Evolutionary conservation across 306 rosid species (phyloP).

Genomic region (Rosa chinensis): DNA sequence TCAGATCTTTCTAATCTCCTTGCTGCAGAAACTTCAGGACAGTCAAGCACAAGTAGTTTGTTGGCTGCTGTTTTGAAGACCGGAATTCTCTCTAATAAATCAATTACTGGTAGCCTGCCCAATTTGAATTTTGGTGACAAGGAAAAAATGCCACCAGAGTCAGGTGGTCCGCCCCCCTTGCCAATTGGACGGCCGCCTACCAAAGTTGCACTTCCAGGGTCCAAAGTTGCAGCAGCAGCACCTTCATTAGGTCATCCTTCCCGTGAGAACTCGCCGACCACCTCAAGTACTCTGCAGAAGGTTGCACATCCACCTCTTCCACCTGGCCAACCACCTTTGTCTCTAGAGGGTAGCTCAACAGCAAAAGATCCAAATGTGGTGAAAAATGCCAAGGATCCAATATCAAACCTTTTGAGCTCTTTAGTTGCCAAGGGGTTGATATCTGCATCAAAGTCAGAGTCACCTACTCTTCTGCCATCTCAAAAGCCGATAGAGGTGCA

Average conservation of each 20-base stretch:
- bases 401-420: constrained; percentile 78
- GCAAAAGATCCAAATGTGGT: constrained; percentile 42
- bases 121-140: constrained; percentile 34
- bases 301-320: constrained; percentile 43
- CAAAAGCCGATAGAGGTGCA: constrained; percentile 37
- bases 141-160: constrained; percentile 43
- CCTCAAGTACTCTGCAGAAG: constrained; percentile 38
- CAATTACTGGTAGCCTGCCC: constrained; percentile 42
- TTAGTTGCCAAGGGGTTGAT: constrained; percentile 89
- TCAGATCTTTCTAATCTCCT: constrained; percentile 30
- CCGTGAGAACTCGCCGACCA: constrained; percentile 40
- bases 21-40: constrained; percentile 45
- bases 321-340: constrained; percentile 41
- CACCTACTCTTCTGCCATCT: constrained; percentile 31
- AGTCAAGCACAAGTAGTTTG: constrained; percentile 59
- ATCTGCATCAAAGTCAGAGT: constrained; percentile 59
- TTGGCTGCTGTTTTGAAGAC: constrained; percentile 74
- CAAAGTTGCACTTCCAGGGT: constrained; percentile 37
- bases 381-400: constrained; percentile 49
- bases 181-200: constrained; percentile 41
- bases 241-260: constrained; percentile 50
- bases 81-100: constrained; percentile 57
- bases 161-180: constrained; percentile 40
- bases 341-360: constrained; percentile 43
- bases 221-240: constrained; percentile 33